These are phyloP conservation scores for Niveomyces coronatus DNA, from an alignment of 2,329 filamentous ascomycete genomes.

Conservation along the genomic window DNA sequence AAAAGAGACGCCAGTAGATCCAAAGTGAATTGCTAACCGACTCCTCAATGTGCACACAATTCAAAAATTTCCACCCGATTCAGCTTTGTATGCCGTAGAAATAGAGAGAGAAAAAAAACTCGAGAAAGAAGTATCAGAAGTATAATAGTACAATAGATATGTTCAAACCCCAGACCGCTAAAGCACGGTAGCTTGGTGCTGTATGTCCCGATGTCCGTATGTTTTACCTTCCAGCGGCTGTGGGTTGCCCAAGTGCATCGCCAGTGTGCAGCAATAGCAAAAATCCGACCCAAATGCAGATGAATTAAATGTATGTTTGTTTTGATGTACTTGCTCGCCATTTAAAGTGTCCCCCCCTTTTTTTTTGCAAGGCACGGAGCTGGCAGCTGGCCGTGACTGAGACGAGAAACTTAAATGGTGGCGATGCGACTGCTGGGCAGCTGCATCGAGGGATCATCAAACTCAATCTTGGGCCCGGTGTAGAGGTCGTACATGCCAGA, in stretches of 20 bases:
- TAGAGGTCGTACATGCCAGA: constrained; percentile 43
- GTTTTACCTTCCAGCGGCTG: constrained; percentile 3
- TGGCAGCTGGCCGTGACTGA: too few relatives aligned
- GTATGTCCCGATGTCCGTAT: constrained; percentile 4
- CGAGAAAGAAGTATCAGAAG: background rate
- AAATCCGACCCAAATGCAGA: constrained; percentile 15
- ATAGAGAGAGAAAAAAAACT: constrained; percentile 2
- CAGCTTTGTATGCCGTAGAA: too few relatives aligned
- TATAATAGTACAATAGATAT: too few relatives aligned
- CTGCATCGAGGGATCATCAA: constrained; percentile 46
- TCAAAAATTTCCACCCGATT: background rate
- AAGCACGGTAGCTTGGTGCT: constrained; percentile 8
- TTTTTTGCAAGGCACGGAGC: too few relatives aligned
- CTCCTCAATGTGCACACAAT: background rate
- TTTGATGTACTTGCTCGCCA: constrained; percentile 8
- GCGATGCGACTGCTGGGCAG: constrained; percentile 50
- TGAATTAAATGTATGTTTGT: constrained; percentile 10
- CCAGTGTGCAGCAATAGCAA: too few relatives aligned
- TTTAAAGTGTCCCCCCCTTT: too few relatives aligned
- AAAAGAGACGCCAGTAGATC: too few relatives aligned
- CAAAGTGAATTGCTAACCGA: too few relatives aligned
- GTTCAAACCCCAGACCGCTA: constrained; percentile 4
- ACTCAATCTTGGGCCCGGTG: constrained; percentile 43
- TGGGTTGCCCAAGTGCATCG: too few relatives aligned
- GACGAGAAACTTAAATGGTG: constrained; percentile 45